Evolutionary conservation across 2,329 filamentous ascomycete species (phyloP).

Genomic region (Hypoxylon sp.): DNA sequence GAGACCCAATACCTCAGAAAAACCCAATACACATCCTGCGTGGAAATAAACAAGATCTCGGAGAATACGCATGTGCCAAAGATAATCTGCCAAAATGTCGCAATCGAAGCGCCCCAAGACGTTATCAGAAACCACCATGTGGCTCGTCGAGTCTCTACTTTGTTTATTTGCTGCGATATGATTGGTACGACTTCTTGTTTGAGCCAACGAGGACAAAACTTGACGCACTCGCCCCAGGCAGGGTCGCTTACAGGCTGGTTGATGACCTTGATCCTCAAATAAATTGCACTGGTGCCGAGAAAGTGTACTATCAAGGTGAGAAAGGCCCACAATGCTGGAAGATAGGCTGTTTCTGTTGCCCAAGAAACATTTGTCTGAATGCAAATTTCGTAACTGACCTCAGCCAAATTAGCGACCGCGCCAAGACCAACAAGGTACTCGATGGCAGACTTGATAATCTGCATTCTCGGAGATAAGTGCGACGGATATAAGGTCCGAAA

Average conservation of each 20-base stretch:
- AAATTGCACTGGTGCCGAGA: background rate
- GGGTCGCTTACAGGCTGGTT: background rate
- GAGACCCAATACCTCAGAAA: background rate
- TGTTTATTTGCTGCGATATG: background rate
- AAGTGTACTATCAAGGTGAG: background rate
- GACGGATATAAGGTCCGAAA: background rate
- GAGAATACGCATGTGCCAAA: background rate
- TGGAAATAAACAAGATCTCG: background rate
- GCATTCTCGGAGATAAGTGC: background rate
- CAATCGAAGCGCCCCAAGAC: background rate
- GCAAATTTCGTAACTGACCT: background rate
- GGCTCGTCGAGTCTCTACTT: background rate
- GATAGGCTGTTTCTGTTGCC: background rate
- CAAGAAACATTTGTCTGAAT: background rate
- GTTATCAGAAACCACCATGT: background rate
- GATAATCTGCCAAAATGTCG: background rate
- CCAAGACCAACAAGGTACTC: background rate
- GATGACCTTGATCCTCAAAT: background rate
- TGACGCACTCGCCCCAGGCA: background rate
- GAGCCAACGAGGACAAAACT: background rate
- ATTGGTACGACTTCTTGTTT: background rate
- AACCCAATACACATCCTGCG: background rate
- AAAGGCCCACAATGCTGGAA: background rate
- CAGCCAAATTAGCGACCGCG: background rate
- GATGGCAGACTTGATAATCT: background rate